phyloP scores from a whole-genome alignment of 164 flowering plant genomes.

The Berberis thunbergii region DNA sequence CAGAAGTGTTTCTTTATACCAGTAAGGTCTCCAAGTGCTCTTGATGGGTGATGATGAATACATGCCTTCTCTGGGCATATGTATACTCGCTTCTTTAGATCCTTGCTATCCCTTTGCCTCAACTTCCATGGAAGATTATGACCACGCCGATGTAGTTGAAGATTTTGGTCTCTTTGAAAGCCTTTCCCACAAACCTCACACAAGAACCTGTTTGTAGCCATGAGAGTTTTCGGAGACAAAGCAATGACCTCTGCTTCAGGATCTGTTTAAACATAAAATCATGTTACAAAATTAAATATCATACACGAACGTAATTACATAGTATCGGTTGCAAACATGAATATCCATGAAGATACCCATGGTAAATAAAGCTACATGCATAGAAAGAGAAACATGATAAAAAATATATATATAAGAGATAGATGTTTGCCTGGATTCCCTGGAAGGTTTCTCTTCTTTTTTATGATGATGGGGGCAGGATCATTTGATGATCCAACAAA shows the following conservation, averaged over 20 bases:
- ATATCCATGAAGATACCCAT: constrained; percentile 4
- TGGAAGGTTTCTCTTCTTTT: constrained; percentile 84
- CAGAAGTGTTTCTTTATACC: constrained; percentile 94
- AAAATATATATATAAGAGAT: neutral
- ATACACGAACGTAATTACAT: neutral
- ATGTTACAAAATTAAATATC: too few species aligned
- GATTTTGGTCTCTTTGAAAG: constrained; percentile 87
- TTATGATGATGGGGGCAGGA: constrained; percentile 26
- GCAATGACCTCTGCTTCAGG: constrained; percentile 97
- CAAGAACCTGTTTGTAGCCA: constrained; percentile 92
- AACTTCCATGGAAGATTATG: constrained; percentile 99
- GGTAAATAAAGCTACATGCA: too few species aligned
- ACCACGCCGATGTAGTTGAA: constrained; percentile 85
- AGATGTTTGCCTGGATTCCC: constrained; percentile 59
- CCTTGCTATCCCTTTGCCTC: constrained; percentile 67
- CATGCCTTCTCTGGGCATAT: constrained; percentile 87
- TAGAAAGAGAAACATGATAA: neutral
- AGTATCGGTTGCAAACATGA: neutral
- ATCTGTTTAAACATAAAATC: constrained; percentile 30
- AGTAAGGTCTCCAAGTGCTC: constrained; percentile 96
- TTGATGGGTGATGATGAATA: constrained; percentile 78
- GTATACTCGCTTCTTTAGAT: constrained; percentile 64
- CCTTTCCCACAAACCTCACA: constrained; percentile 97
- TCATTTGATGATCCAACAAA: constrained; percentile 25
- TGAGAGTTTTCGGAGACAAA: constrained; percentile 86